Evolutionary conservation across 2,329 filamentous ascomycete species (phyloP).

Genomic region (Alternaria sp.): DNA sequence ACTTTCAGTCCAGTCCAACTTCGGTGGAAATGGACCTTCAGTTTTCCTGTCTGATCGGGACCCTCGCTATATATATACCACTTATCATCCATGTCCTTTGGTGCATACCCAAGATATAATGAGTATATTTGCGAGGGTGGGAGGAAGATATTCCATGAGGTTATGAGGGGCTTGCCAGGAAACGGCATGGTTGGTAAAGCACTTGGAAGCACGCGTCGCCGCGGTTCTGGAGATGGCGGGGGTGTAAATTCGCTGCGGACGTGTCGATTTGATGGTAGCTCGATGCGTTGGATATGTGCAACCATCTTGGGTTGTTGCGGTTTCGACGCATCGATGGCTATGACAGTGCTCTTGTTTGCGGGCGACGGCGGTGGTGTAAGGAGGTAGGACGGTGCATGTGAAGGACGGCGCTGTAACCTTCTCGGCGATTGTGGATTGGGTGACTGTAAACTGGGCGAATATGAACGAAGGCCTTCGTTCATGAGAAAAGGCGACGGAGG

Average conservation of each 20-base stretch:
- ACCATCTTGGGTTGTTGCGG: constrained; percentile 7
- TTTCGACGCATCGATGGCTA: constrained; percentile 8
- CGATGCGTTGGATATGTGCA: constrained; percentile 17
- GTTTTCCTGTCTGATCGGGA: constrained; percentile 42
- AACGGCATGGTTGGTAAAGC: constrained; percentile 31
- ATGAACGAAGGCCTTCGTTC: constrained; percentile 2
- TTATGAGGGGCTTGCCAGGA: constrained; percentile 28
- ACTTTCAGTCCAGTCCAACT: constrained; percentile 46
- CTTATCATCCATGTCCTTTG: constrained; percentile 35
- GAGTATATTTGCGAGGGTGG: constrained; percentile 40
- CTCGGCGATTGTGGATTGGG: constrained; percentile 1
- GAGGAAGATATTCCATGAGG: constrained; percentile 44
- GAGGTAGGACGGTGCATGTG: constrained; percentile 6
- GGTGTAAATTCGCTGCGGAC: constrained; percentile 1
- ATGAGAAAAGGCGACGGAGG: constrained; percentile 13
- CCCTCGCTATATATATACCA: constrained; percentile 49
- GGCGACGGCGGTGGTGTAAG: constrained; percentile 22
- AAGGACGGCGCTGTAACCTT: constrained; percentile 16
- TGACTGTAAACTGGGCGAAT: background rate
- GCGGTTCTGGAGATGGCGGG: constrained; percentile 7
- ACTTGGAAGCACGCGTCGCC: constrained; percentile 21
- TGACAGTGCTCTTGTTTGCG: constrained; percentile 9
- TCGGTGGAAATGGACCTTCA: constrained; percentile 47
- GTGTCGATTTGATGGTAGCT: constrained; percentile 12
- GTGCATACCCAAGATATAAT: constrained; percentile 41